These are phyloP conservation scores for Apiospora koreana DNA, from an alignment of 2,329 filamentous ascomycete species.

Conservation along the genomic window DNA sequence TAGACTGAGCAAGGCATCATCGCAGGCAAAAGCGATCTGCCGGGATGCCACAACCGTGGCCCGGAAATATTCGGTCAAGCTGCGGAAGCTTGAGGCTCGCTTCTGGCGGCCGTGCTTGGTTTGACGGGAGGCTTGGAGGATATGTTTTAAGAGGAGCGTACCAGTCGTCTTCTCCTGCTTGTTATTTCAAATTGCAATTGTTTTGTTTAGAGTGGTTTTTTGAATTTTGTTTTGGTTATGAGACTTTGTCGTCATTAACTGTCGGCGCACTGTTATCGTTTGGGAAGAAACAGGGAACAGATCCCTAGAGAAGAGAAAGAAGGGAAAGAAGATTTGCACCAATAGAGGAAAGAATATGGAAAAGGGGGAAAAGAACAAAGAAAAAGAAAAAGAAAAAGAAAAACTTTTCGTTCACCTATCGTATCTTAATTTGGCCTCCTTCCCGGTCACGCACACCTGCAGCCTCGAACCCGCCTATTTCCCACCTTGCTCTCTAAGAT, in stretches of 20 bases:
- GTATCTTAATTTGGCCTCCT: neutral
- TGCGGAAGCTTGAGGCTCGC: neutral
- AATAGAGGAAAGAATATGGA: neutral
- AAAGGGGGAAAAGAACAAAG: neutral
- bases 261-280: neutral
- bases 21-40: neutral
- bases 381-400: neutral
- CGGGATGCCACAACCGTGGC: neutral
- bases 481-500: neutral
- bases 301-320: neutral
- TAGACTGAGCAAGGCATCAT: neutral
- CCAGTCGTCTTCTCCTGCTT: conserved; percentile 10
- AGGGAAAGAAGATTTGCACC: neutral
- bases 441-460: neutral
- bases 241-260: neutral
- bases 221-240: neutral
- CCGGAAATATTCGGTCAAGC: neutral
- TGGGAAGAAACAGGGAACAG: neutral
- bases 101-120: neutral
- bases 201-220: conserved; percentile 2
- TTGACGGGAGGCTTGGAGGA: neutral
- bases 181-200: conserved; percentile 13
- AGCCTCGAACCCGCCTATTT: neutral
- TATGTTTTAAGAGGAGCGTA: neutral
- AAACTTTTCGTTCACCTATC: neutral